A percentile compares a stretch with the other conserved stretches of the same genome.
These are phyloP conservation scores for Paramecium caudatum DNA, from an alignment of 73 alveolate species.

Conservation along the genomic window DNA sequence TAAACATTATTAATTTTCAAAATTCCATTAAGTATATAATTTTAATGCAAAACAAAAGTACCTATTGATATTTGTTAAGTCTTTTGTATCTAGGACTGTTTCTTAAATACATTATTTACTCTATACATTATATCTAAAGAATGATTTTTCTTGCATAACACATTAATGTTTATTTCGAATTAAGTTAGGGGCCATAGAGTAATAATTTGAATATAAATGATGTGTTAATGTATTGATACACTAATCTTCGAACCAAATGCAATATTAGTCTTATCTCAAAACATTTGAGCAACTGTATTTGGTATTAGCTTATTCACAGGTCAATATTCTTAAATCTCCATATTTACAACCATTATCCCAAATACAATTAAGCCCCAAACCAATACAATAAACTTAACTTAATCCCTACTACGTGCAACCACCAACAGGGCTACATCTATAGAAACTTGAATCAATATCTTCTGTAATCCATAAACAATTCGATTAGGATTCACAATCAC, in stretches of 20 bases:
- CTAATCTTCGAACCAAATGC: neutral
- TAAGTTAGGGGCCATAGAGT: neutral
- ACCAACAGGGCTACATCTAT: neutral
- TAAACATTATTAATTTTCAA: neutral
- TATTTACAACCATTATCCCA: neutral
- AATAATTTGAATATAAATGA: neutral
- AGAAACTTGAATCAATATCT: neutral
- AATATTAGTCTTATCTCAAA: neutral
- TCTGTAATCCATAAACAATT: slow-evolving; percentile 34
- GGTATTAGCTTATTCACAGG: neutral
- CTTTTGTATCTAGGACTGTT: neutral
- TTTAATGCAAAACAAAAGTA: neutral
- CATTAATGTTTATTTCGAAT: neutral
- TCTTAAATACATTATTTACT: neutral
- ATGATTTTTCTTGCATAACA: neutral
- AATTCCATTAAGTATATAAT: neutral
- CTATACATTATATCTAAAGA: neutral
- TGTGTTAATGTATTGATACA: slow-evolving; percentile 5
- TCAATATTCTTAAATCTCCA: slow-evolving; percentile 14
- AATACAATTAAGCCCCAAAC: neutral
- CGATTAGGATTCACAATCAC: neutral
- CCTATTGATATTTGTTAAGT: neutral
- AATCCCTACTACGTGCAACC: slow-evolving; percentile 24
- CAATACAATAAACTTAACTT: neutral
- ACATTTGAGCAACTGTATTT: slow-evolving; percentile 28